phyloP scores from a whole-genome alignment of 2,329 filamentous ascomycete species.

The Echinosphaeria canescens region DNA sequence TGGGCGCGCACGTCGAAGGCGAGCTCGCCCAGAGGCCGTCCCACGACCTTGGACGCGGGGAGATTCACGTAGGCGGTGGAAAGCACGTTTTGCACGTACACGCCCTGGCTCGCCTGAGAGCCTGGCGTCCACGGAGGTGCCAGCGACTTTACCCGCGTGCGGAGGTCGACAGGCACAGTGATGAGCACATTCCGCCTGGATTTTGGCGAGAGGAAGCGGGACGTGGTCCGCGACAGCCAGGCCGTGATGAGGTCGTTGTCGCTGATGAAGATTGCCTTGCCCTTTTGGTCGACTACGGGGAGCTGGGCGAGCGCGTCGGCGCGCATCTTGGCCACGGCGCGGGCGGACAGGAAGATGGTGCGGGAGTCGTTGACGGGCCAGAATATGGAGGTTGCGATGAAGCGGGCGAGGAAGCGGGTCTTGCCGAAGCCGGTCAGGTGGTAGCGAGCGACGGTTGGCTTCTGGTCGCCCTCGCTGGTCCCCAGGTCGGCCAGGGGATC shows the following conservation, averaged over 20 bases:
- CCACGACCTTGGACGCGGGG: slow-evolving; percentile 5
- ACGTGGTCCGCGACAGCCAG: slow-evolving; percentile 11
- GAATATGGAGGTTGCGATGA: background rate
- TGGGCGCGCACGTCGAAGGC: slow-evolving; percentile 11
- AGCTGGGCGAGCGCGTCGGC: slow-evolving; percentile 10
- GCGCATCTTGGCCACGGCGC: slow-evolving; percentile 9
- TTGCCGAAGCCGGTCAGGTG: background rate
- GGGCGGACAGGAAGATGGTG: slow-evolving; percentile 14
- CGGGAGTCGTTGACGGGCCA: slow-evolving; percentile 8
- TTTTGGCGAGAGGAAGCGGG: slow-evolving; percentile 4
- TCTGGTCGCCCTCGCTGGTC: slow-evolving; percentile 2
- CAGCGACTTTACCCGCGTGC: slow-evolving; percentile 7
- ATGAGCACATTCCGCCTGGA: slow-evolving; percentile 6
- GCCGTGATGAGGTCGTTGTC: slow-evolving; percentile 19
- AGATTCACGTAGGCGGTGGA: slow-evolving; percentile 6
- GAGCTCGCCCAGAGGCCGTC: slow-evolving; percentile 8
- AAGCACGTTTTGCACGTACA: slow-evolving; percentile 10
- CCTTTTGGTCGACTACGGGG: background rate
- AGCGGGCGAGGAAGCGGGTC: background rate
- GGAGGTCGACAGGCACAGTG: slow-evolving; percentile 8
- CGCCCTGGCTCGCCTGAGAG: slow-evolving; percentile 3
- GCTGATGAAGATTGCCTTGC: slow-evolving; percentile 13
- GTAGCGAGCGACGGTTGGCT: slow-evolving; percentile 1
- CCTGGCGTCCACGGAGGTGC: too few relatives aligned
- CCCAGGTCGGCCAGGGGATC: slow-evolving; percentile 10